Base-by-base conservation (phyloP, 108 stramenopile species). In the Fistulifera pelliculosa region DNA sequence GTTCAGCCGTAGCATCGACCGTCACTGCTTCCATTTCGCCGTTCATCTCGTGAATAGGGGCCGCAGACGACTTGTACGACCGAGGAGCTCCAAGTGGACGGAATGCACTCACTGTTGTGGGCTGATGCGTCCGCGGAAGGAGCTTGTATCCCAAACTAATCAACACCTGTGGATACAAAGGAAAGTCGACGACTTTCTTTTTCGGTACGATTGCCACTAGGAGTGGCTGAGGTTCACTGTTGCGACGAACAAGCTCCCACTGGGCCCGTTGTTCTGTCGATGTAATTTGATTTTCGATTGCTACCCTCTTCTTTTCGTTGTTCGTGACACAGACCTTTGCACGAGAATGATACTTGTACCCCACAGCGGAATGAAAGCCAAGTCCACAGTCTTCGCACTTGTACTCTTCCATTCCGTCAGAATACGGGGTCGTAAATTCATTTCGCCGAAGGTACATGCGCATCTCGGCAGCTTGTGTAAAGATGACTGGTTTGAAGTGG, bases 321-420 rank as follows among this genome's bases (percentile, higher is more conserved):
- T 67, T 59, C 14, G 47, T 62, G 12, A 15, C 42, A 47, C 73
- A 74, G 0, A 49, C 49, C 17, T 64, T 58, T 1, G 25, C 24
- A 14, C 54, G 26, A n/a, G 45, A 22, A 52, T 84, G 82, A 38
- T 69, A 61, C 39, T 22, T 61, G 11, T 41, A 39, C 11, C 73
- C 64, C 15, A 40, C 25, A 11, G 27, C 22, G 2, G 63, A 60
- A 23, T 31, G 47, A 43, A 80, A 79, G 5, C 16, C 17, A 13
- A 44, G 48, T 27, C 80, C 80, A 57, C 86, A 87, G 51, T 69
- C 54, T 14, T 18, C 22, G 44, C 86, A 87, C 15, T 39, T 18
- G 35, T 66, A 77, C 31, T 35, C 31, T 35, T 35, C 31, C 8
- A 35, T 3, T 35, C 31, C 31, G 31, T 35, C 8, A 3, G 31